Evolutionary conservation across 129 eudicot genomes (phyloP).

Genomic region (Lactuca sativa): DNA sequence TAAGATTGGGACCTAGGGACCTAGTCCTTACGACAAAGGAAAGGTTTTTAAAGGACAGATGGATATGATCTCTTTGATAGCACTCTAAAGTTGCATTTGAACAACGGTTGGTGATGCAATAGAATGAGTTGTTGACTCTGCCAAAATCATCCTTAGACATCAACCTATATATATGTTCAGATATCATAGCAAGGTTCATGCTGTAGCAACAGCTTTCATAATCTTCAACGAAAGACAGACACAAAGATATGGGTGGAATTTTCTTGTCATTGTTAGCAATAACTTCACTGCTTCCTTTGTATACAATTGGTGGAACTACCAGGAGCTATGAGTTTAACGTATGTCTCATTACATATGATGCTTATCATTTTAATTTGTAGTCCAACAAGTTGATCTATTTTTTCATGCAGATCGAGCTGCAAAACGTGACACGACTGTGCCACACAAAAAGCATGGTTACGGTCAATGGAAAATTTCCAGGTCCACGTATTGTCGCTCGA

Average conservation of each 20-base stretch:
- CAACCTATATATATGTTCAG: constrained; percentile 14
- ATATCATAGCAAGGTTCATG: constrained; percentile 1
- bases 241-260: constrained; percentile 13
- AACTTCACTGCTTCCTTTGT: constrained; percentile 4
- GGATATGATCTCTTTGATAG: constrained; percentile 17
- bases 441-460: constrained; percentile 39
- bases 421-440: constrained; percentile 40
- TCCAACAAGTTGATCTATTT: not conserved
- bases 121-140: not conserved
- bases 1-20: not conserved
- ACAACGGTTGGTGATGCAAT: constrained; percentile 27
- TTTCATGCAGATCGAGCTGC: not conserved
- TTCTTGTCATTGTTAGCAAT: not conserved
- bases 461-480: constrained; percentile 30
- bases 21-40: constrained; percentile 20
- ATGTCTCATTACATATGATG: not conserved
- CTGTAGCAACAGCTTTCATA: constrained; percentile 2
- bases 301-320: constrained; percentile 19
- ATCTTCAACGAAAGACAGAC: not conserved
- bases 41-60: constrained; percentile 18
- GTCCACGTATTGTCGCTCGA: constrained; percentile 26
- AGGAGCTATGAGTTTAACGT: constrained; percentile 33
- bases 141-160: not conserved
- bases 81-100: constrained; percentile 40
- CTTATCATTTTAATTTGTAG: too few species aligned